Evolutionary conservation across 495 filamentous ascomycete genomes (phyloP), one percentile per base, ranked within the genome.

Genomic region (Penicillium nucicola): DNA sequence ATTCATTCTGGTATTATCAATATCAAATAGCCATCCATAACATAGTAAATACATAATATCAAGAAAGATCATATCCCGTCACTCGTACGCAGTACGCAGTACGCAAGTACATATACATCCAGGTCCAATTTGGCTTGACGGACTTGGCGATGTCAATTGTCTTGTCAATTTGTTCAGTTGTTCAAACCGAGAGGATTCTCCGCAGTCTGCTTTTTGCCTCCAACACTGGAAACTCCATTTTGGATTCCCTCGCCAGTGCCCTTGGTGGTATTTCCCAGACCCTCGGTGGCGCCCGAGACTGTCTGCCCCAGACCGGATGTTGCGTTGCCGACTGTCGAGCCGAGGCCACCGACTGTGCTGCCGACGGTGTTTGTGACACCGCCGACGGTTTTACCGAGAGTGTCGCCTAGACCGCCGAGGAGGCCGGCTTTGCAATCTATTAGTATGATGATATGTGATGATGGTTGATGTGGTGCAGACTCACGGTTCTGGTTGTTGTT

Each of bases 301-400:
- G 69, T 71, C 17, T 66, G 42, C 8, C 69, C 69, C 5, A 71
- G 40, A 2, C 68, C 68, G 8, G 62, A 49, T 25, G 66, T 65
- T 28, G 42, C 61, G 33, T 64, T 59, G 34, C 68, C 66, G 30
- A 70, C 65, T 5, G 68, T 73, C 34, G 60, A 66, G 18, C 68
- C 68, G 9, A 71, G 49, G 22, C 67, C 69, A 18, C 65, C 53
- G 22, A 73, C 63, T 5, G 62, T 49, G 20, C 39, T 43, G 54
- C 70, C 70, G 8, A 63, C 32, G 7, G 67, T 70, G 52, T 66
- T 61, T 32, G 67, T 68, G 22, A 68, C 54, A 50, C 68, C 67
- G 48, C 59, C 58, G 28, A 72, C 64, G 19, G 69, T 72, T 35
- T 68, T 65, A 39, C 68, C 69, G 30, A 69, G 20, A 31, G 68